phyloP scores from a whole-genome alignment of 129 eudicot species.

The Smallanthus sonchifolius region DNA sequence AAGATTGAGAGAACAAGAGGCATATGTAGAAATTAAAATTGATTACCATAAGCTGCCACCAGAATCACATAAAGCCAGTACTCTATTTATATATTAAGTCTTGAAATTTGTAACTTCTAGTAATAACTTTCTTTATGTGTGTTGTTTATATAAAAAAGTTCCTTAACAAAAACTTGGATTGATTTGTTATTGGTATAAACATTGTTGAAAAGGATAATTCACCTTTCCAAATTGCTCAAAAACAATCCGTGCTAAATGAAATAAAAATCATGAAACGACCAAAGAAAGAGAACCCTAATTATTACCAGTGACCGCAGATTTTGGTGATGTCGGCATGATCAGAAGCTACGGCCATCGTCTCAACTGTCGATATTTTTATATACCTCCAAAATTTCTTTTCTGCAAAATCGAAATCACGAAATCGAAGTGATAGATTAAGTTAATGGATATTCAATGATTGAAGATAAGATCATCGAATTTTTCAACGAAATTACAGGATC shows the following conservation, averaged over 20 bases:
- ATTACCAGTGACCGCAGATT: slow-evolving; percentile 58
- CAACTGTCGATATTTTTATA: not conserved
- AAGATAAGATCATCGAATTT: too few species aligned
- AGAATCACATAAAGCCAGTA: not conserved
- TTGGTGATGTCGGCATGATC: slow-evolving; percentile 31
- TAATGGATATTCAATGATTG: not conserved
- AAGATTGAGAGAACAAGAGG: not conserved
- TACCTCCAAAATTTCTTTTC: not conserved
- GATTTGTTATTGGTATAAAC: not conserved
- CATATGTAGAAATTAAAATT: not conserved
- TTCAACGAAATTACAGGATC: too few species aligned
- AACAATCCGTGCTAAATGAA: not conserved
- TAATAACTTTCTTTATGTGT: not conserved
- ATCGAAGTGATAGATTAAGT: too few species aligned
- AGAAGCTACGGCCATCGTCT: slow-evolving; percentile 35
- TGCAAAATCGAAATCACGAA: not conserved
- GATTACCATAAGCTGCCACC: not conserved
- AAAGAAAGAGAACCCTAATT: not conserved
- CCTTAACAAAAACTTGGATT: not conserved
- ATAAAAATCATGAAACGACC: not conserved
- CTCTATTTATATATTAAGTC: not conserved
- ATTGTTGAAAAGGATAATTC: not conserved
- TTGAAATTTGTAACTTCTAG: too few species aligned
- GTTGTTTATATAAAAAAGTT: too few species aligned
- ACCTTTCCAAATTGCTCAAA: not conserved